phyloP scores from a whole-genome alignment of 805 yeast species.

The Suhomyces emberorum region DNA sequence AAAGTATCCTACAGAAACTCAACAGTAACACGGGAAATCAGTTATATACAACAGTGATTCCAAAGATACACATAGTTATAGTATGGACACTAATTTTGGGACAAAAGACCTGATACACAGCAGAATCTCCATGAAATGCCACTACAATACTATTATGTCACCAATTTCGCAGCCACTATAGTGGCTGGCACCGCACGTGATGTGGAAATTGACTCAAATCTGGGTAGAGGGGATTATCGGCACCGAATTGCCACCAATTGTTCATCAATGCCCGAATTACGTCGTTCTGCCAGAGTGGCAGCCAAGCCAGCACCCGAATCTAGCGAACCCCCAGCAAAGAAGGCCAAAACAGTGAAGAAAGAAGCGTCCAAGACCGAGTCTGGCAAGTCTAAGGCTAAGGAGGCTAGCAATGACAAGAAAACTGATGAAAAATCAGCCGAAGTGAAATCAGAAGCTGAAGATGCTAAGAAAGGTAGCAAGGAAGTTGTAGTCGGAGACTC shows the following conservation, averaged over 20 bases:
- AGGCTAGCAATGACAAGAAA: conserved; percentile 10
- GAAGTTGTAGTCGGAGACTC: conserved; percentile 54
- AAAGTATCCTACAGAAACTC: too few relatives aligned
- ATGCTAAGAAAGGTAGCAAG: conserved; percentile 2
- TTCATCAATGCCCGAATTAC: conserved; percentile 31
- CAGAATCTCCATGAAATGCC: too few relatives aligned
- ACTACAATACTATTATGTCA: too few relatives aligned
- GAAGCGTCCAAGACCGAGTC: conserved; percentile 9
- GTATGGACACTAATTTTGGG: too few relatives aligned
- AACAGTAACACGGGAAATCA: too few relatives aligned
- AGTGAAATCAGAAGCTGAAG: conserved; percentile 1
- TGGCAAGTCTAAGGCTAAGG: conserved; percentile 6
- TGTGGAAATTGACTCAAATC: not conserved
- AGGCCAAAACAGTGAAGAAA: conserved; percentile 1
- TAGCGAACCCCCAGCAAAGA: conserved; percentile 9
- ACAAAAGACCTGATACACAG: too few relatives aligned
- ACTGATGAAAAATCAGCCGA: conserved; percentile 15
- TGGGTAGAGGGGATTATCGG: not conserved
- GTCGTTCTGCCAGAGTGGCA: conserved; percentile 35
- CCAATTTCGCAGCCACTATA: not conserved
- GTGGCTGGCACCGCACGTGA: not conserved
- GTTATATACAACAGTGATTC: too few relatives aligned
- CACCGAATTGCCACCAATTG: not conserved
- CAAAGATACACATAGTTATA: too few relatives aligned
- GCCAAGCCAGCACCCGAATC: conserved; percentile 10